Base-by-base conservation (phyloP, 2,329 filamentous ascomycete genomes). In the Mollisiaceae sp. region DNA sequence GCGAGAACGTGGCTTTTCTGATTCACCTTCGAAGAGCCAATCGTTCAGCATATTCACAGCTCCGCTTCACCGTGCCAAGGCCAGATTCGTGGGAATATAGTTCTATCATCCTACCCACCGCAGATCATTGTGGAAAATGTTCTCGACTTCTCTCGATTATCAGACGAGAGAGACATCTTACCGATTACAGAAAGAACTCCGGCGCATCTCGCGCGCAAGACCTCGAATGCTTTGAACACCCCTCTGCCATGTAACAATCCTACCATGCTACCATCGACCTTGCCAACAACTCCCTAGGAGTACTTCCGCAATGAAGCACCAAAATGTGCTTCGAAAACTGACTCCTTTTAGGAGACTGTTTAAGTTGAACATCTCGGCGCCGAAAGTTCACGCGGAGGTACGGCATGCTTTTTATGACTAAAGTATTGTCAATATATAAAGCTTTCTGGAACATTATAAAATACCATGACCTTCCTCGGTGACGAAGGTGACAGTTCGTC, bases 361-460 rank as follows among this genome's bases (percentile, higher is more conserved):
- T 52, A 24, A 39, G n/a, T 32, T 14, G n/a, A 32, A 54, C 58
- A 43, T 35, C 58, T 65, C 54, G 63, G 63, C 59, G 54, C 59
- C 54, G 54, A 54, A 36, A 38, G 41, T 45, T 55, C 38, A 57
- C 47, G 58, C 54, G 57, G 58, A 54, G 38, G 22, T 45, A 20
- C 47, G 54, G 63, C 58, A 58, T 63, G 61, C 24, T 24, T 58
- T 59, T 39, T 39, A 61, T 61, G 24, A 58, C 63, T 61, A 61
- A 58, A 39, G 22, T 38, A 18, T 43, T 47, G n/a, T 38, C 27
- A 36, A 41, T 59, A 2, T 18, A 18, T 55, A n/a, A 24, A 32
- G 35, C 15, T 18, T 38, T 59, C 55, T 38, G 32, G 50, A 15
- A 18, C 20, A 62, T 55, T 57, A 59, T 62, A 65, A 61, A 65